A percentile compares a stretch with the other conserved stretches of the same genome.
Evolutionary conservation across 2,329 filamentous ascomycete genomes (phyloP).

Genomic region (Stagonosporopsis rhizophila): DNA sequence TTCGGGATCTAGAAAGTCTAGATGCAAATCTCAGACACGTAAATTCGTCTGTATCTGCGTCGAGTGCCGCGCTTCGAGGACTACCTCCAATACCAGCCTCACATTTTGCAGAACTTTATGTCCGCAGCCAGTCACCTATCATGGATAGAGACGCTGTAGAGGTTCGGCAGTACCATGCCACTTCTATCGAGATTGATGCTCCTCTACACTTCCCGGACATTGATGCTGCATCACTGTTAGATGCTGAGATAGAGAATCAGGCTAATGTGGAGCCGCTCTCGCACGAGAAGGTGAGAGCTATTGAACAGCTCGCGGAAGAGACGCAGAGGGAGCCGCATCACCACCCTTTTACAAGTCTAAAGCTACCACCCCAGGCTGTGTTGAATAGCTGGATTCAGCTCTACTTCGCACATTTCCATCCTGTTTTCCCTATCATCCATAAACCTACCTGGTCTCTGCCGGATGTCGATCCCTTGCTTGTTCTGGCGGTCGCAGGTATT

Average conservation of each 20-base stretch:
- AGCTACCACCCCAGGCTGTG: neutral
- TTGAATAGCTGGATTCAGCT: conserved; percentile 7
- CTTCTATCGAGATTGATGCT: conserved; percentile 12
- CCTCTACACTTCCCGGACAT: conserved; percentile 1
- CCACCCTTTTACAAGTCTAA: neutral
- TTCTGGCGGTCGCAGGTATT: conserved; percentile 5
- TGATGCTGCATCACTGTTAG: neutral
- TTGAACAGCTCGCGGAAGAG: neutral
- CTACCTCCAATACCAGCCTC: conserved; percentile 6
- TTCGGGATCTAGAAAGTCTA: neutral
- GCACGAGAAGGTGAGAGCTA: neutral
- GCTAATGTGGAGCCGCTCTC: neutral
- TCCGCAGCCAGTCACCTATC: conserved; percentile 1
- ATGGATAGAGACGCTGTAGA: conserved; percentile 12
- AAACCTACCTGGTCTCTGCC: conserved; percentile 1
- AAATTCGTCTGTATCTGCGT: neutral
- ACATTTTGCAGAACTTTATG: conserved; percentile 4
- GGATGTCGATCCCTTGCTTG: neutral
- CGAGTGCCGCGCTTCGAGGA: neutral
- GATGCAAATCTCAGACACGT: neutral
- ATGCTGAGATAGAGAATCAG: conserved; percentile 1
- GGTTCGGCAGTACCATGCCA: conserved; percentile 7
- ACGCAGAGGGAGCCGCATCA: neutral
- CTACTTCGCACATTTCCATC: conserved; percentile 13
- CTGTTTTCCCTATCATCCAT: conserved; percentile 5